Conservation (phyloP, 306 rosid species). For the Vachellia collinsii region DNA sequence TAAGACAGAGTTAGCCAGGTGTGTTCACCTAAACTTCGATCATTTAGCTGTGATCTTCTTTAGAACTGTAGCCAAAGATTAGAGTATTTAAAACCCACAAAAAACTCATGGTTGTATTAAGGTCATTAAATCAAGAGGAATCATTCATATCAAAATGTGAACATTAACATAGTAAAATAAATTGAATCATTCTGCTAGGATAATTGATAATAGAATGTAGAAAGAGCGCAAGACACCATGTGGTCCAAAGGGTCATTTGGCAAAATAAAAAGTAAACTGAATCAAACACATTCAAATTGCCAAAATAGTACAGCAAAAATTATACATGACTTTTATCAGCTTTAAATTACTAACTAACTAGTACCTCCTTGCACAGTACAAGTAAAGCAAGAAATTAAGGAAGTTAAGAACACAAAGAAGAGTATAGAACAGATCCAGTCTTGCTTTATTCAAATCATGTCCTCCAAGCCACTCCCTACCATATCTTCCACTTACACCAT, state of each 20-base stretch:
- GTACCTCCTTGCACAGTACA: constrained; percentile 43
- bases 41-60: neutral
- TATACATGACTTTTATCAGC: too few species aligned
- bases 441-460: constrained; percentile 36
- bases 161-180: too few species aligned
- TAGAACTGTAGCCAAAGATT: neutral
- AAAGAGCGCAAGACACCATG: too few species aligned
- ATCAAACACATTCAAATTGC: neutral
- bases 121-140: neutral
- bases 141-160: too few species aligned
- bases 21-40: neutral
- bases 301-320: neutral
- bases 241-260: too few species aligned
- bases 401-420: constrained; percentile 40
- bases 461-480: constrained; percentile 44
- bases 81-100: too few species aligned
- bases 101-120: neutral
- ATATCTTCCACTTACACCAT: constrained; percentile 16
- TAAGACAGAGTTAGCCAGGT: too few species aligned
- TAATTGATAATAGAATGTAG: too few species aligned
- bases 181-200: too few species aligned
- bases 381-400: constrained; percentile 31
- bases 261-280: too few species aligned
- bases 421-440: constrained; percentile 50
- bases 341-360: neutral